Conservation (phyloP, 2,329 filamentous ascomycete species). For the Ceratocystis harringtonii region DNA sequence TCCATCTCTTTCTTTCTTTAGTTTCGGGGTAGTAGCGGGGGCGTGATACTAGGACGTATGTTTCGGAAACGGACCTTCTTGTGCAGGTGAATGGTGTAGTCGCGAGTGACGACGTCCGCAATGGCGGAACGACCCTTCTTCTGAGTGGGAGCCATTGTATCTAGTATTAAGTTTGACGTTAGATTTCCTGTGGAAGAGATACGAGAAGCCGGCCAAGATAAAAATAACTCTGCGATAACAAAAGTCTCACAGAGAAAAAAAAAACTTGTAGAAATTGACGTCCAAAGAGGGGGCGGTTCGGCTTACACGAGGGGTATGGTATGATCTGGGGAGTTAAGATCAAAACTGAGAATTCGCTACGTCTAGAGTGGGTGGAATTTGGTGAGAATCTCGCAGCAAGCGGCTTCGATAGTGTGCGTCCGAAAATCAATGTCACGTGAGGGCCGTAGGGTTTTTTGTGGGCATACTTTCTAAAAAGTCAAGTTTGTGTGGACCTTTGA, state of each 20-base stretch:
- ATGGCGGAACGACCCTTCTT: constrained; percentile 89
- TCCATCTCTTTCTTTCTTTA: neutral
- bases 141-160: constrained; percentile 47
- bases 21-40: neutral
- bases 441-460: constrained; percentile 16
- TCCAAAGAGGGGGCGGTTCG: constrained; percentile 7
- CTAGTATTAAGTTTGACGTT: constrained; percentile 30
- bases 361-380: constrained; percentile 17
- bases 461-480: constrained; percentile 9
- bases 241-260: constrained; percentile 8
- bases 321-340: constrained; percentile 18
- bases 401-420: constrained; percentile 15
- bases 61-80: constrained; percentile 47
- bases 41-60: neutral
- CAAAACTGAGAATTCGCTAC: constrained; percentile 17
- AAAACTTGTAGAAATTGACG: constrained; percentile 8
- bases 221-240: constrained; percentile 12
- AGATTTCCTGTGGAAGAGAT: constrained; percentile 15
- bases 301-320: constrained; percentile 18
- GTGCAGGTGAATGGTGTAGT: constrained; percentile 99
- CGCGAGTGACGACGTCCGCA: constrained; percentile 95
- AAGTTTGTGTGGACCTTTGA: constrained; percentile 15
- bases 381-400: constrained; percentile 17
- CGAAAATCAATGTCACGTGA: constrained; percentile 16
- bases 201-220: constrained; percentile 15